phyloP scores from a whole-genome alignment of 306 rosid species.

The Rosa lucieae region DNA sequence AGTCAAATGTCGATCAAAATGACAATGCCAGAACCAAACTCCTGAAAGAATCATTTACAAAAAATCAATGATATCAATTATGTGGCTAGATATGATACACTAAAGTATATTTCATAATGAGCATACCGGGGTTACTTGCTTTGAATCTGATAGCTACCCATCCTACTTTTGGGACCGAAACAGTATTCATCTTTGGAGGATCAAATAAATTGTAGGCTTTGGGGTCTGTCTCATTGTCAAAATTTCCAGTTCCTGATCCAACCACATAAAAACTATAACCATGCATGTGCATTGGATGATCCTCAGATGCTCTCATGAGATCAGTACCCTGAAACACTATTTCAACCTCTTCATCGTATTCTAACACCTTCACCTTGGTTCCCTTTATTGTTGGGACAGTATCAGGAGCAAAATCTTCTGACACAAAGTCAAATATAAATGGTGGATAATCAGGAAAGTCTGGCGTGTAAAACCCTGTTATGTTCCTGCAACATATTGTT shows the following conservation, averaged over 20 bases:
- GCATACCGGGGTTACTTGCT: too few relatives aligned
- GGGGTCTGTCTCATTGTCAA: too few relatives aligned
- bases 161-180: too few relatives aligned
- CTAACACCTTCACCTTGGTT: slow-evolving; percentile 29
- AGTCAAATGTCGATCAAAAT: neutral
- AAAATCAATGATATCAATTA: too few relatives aligned
- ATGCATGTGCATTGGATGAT: slow-evolving; percentile 25
- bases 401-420: neutral
- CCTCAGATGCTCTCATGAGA: slow-evolving; percentile 7
- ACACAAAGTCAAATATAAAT: slow-evolving; percentile 27
- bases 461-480: slow-evolving; percentile 2
- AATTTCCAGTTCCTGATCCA: too few relatives aligned
- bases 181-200: too few relatives aligned
- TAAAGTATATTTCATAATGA: too few relatives aligned
- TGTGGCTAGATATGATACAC: too few relatives aligned
- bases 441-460: slow-evolving; percentile 50
- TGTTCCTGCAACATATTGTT: slow-evolving; percentile 2
- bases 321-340: slow-evolving; percentile 46
- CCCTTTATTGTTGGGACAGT: too few relatives aligned
- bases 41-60: neutral
- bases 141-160: too few relatives aligned
- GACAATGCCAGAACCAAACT: slow-evolving; percentile 4
- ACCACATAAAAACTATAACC: slow-evolving; percentile 23
- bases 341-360: slow-evolving; percentile 36
- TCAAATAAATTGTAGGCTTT: too few relatives aligned